A percentile compares a stretch with the other conserved stretches of the same genome.
Conservation (phyloP, 345 rosid species). For the Mangifera indica region DNA sequence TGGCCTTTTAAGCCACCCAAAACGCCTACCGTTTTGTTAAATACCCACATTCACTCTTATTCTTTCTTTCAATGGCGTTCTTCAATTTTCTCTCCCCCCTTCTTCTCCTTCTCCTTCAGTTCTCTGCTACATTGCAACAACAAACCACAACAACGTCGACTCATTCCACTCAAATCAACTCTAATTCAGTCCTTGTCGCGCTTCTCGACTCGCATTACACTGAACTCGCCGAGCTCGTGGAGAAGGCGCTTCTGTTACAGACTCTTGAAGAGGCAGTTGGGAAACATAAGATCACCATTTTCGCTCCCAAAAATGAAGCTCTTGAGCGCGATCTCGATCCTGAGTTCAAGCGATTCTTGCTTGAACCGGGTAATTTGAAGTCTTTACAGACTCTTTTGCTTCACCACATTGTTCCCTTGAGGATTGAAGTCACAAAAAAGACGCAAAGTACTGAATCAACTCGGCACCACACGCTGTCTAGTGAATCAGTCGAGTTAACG, state of each 20-base stretch:
- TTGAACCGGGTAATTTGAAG: constrained; percentile 67
- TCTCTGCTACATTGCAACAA: constrained; percentile 21
- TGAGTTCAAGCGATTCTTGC: constrained; percentile 72
- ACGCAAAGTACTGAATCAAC: constrained; percentile 20
- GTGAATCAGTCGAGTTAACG: constrained; percentile 36
- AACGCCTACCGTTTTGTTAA: neutral
- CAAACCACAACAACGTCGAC: neutral
- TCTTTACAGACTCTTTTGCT: constrained; percentile 61
- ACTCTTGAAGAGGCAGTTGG: constrained; percentile 62
- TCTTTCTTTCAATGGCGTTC: constrained; percentile 11
- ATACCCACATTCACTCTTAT: neutral
- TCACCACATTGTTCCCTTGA: constrained; percentile 56
- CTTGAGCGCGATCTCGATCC: constrained; percentile 71
- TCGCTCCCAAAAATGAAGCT: constrained; percentile 76
- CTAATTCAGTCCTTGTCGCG: constrained; percentile 75
- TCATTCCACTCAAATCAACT: constrained; percentile 51
- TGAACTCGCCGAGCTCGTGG: constrained; percentile 67
- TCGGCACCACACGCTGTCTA: constrained; percentile 38
- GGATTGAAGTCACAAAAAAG: constrained; percentile 36
- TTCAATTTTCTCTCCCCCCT: neutral
- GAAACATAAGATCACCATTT: constrained; percentile 59
- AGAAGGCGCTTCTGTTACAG: constrained; percentile 68
- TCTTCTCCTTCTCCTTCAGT: constrained; percentile 5
- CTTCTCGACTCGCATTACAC: constrained; percentile 84
- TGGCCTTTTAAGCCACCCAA: constrained; percentile 24